Evolutionary conservation across 2,329 filamentous ascomycete species (phyloP).

Genomic region (Phyllosticta capitalensis): DNA sequence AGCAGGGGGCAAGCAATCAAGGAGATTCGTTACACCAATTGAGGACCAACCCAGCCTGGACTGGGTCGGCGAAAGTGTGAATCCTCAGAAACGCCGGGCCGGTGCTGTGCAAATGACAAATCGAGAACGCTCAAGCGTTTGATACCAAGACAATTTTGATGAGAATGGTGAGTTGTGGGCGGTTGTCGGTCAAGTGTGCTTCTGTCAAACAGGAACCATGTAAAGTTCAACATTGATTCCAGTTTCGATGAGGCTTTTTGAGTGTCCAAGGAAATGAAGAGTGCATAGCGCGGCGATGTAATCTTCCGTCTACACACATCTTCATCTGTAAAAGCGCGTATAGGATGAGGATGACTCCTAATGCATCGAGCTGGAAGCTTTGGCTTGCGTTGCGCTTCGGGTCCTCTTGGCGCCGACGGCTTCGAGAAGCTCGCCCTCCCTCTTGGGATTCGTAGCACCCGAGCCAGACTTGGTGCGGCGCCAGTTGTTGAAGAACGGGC

Average conservation of each 20-base stretch:
- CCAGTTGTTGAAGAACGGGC: constrained; percentile 62
- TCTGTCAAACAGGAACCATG: background rate
- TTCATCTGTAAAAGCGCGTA: background rate
- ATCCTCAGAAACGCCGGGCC: background rate
- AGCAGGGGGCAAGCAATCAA: background rate
- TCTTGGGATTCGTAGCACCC: constrained; percentile 19
- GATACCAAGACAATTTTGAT: background rate
- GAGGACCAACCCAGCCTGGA: background rate
- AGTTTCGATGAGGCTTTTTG: background rate
- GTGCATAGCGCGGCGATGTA: background rate
- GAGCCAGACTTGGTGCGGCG: constrained; percentile 47
- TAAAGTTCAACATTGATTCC: background rate
- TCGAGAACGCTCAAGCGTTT: background rate
- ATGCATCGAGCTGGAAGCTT: constrained; percentile 14
- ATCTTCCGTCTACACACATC: background rate
- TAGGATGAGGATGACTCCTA: background rate
- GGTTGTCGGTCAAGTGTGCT: background rate
- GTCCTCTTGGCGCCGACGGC: constrained; percentile 22
- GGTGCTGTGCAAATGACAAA: background rate
- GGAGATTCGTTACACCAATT: background rate
- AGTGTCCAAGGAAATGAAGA: background rate
- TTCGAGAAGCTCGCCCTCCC: constrained; percentile 23
- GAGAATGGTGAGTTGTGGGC: background rate
- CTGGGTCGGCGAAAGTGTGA: background rate
- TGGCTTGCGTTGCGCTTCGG: constrained; percentile 22